These are phyloP conservation scores for Mucor velutinosus DNA, from an alignment of 371 early-diverging fungal genomes.

Conservation along the genomic window DNA sequence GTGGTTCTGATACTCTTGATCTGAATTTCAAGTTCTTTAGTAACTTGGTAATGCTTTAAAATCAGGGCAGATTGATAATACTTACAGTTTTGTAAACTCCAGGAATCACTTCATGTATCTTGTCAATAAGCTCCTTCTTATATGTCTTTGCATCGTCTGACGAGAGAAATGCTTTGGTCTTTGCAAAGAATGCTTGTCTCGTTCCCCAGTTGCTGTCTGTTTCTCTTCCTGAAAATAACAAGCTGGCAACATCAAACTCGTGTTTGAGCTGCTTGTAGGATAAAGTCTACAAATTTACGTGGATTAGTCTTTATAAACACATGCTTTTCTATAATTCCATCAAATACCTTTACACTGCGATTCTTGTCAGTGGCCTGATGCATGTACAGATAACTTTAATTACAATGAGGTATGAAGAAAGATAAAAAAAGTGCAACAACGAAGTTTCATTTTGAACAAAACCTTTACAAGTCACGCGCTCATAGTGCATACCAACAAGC, in stretches of 20 bases:
- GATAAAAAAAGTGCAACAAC: neutral
- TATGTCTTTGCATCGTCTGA: neutral
- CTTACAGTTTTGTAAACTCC: constrained; percentile 20
- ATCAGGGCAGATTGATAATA: neutral
- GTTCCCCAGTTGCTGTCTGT: constrained; percentile 21
- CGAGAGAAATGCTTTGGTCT: neutral
- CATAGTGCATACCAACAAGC: neutral
- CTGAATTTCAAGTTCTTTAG: constrained; percentile 15
- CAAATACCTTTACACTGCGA: neutral
- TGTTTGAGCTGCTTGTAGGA: neutral
- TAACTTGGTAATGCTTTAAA: neutral
- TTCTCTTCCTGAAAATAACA: constrained; percentile 21
- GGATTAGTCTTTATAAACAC: neutral
- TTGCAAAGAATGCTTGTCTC: constrained; percentile 7
- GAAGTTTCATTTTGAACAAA: neutral
- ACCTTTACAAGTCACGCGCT: neutral
- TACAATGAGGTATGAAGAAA: neutral
- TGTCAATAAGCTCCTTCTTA: neutral
- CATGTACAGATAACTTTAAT: neutral
- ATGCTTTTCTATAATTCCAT: neutral
- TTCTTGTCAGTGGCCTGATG: neutral
- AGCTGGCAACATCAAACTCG: neutral
- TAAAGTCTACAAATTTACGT: neutral
- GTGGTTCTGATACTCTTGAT: constrained; percentile 38
- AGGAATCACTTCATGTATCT: constrained; percentile 6